A percentile compares a stretch with the other conserved stretches of the same genome.
phyloP scores from a whole-genome alignment of 2,329 filamentous ascomycete genomes.

The Fusarium equiseti region DNA sequence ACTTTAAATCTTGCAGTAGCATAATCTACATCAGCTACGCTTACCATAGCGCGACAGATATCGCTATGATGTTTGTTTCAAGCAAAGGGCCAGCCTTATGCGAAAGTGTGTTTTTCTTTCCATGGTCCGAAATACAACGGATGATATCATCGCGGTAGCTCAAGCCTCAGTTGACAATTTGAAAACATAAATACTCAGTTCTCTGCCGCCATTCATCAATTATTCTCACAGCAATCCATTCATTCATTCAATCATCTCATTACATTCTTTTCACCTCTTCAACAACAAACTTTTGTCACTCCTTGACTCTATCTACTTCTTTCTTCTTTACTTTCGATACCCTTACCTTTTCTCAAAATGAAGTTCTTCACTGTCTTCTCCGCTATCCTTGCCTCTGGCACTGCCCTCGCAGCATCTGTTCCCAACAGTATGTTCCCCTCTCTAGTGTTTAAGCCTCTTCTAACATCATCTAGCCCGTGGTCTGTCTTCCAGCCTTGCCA shows the following conservation, averaged over 20 bases:
- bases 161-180: neutral
- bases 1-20: neutral
- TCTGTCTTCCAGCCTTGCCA: neutral
- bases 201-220: neutral
- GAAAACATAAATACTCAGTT: neutral
- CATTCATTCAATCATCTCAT: neutral
- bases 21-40: neutral
- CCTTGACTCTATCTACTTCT: neutral
- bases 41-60: neutral
- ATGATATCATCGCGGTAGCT: too few species aligned
- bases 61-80: constrained; percentile 8
- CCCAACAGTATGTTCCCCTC: neutral
- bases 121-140: neutral
- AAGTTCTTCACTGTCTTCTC: constrained; percentile 4
- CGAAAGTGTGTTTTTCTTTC: neutral
- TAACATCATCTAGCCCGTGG: neutral
- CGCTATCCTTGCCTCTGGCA: neutral
- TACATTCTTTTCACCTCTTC: neutral
- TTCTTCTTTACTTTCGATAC: neutral
- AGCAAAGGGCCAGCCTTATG: neutral
- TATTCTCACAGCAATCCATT: neutral
- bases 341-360: neutral
- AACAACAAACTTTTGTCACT: neutral
- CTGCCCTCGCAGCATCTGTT: neutral
- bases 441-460: neutral